Percentiles rank a stretch among this genome's conserved stretches.
Conservation (phyloP, 176 grass and related monocot species). For the Melocanna baccifera region DNA sequence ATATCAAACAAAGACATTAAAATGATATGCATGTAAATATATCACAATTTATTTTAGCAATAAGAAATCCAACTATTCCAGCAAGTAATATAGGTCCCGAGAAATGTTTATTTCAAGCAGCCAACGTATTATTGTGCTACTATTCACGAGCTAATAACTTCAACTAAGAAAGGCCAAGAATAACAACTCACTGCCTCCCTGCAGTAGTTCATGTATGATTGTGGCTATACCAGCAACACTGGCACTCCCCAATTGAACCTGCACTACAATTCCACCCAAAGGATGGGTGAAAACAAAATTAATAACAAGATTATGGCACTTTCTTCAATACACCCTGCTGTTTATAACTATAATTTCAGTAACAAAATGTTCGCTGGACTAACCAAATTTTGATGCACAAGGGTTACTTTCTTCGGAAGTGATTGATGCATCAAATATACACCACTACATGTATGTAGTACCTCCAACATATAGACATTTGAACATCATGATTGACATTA, state of each 20-base stretch:
- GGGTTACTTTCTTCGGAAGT: conserved; percentile 12
- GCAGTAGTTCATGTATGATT: conserved; percentile 93
- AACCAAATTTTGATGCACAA: conserved; percentile 4
- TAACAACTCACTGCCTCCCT: conserved; percentile 72
- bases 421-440: neutral
- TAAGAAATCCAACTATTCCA: conserved; percentile 11
- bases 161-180: conserved; percentile 2
- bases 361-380: neutral
- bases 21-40: neutral
- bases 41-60: neutral
- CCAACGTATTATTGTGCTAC: neutral
- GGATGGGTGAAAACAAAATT: conserved; percentile 7
- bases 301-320: conserved; percentile 4
- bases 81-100: neutral
- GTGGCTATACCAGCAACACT: conserved; percentile 81
- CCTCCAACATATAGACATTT: conserved; percentile 2
- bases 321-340: neutral
- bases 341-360: neutral
- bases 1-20: neutral
- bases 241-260: conserved; percentile 94
- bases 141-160: neutral
- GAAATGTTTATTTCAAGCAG: conserved; percentile 24
- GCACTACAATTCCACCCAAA: conserved; percentile 43
- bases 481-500: neutral
- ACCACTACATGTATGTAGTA: neutral